These are phyloP conservation scores for Puya raimondii DNA, from an alignment of 176 grass and related monocot species.

Conservation along the genomic window DNA sequence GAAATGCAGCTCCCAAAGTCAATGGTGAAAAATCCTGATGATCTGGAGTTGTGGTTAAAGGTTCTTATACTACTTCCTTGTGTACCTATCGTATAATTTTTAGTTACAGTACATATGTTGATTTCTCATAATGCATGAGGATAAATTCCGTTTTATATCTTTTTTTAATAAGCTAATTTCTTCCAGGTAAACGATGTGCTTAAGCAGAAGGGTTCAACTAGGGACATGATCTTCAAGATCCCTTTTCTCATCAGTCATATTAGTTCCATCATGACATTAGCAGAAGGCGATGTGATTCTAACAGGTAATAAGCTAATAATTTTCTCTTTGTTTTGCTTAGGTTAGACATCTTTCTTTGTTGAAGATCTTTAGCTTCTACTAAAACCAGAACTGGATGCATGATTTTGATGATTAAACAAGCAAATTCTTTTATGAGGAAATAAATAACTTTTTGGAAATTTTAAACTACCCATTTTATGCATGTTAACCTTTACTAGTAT, in stretches of 20 bases:
- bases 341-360: neutral
- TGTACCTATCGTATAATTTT: neutral
- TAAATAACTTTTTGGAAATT: neutral
- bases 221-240: conserved; percentile 93
- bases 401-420: neutral
- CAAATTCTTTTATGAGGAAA: neutral
- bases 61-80: conserved; percentile 27
- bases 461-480: neutral
- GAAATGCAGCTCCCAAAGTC: conserved; percentile 64
- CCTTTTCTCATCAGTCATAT: conserved; percentile 92
- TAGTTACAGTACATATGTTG: neutral
- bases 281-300: conserved; percentile 95
- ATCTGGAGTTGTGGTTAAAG: conserved; percentile 94
- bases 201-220: conserved; percentile 79
- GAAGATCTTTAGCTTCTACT: neutral
- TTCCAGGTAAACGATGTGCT: conserved; percentile 76
- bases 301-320: conserved; percentile 37
- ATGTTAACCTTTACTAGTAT: neutral
- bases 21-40: conserved; percentile 56
- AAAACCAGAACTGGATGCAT: conserved; percentile 1
- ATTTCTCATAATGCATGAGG: neutral
- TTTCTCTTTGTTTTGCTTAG: too few relatives aligned
- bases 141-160: neutral
- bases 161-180: conserved; percentile 9
- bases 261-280: conserved; percentile 81